Base-by-base conservation (phyloP, 495 filamentous ascomycete genomes). In the Neurospora sp. region DNA sequence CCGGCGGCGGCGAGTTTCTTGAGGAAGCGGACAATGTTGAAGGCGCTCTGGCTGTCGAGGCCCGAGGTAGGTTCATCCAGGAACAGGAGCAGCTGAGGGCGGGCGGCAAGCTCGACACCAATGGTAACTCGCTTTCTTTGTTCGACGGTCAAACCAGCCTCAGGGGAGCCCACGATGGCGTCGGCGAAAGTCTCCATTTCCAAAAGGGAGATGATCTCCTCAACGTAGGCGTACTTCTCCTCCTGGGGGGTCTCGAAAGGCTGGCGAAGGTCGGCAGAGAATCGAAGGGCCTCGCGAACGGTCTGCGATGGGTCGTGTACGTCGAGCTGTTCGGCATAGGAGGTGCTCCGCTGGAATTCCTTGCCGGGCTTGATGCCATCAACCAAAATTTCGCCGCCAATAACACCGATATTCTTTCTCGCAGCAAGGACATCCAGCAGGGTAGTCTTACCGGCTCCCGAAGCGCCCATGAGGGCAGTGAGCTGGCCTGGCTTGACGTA, bases 71-170 rank as follows among this genome's bases (percentile, higher is more conserved):
- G 94, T 77, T 97, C 94, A 75, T 97, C 94, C 16, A 97, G 81
- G 82, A 97, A 97, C 10, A 97, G 85, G 0, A 97, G 85, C 3
- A 97, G 87, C 73, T 94, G 87, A 0, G 94, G 94, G 77, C 94
- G 94, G 8, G 93, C 92, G 4, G 93, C 93, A 14, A 96, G 84
- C 78, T 97, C 94, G 37, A 97, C 92, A 35, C 92, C 94, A 71
- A 97, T 97, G 1, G 93, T 97, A 4, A 97, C 92, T 39, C 93
- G 90, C 81, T 97, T 97, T 5, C 94, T 84, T 78, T 97, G 91
- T 77, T 97, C 94, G n/a, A 96, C 92, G 6, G 92, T 93, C 35
- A 97, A 85, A n/a, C 94, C 94, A 14, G 85, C 86, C 71, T 91
- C 90, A 0, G 89, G 89, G 2, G 87, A 86, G 5, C 94, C 94